Evolutionary conservation across 495 filamentous ascomycete species (phyloP).

Genomic region (Cladorrhinum samala): DNA sequence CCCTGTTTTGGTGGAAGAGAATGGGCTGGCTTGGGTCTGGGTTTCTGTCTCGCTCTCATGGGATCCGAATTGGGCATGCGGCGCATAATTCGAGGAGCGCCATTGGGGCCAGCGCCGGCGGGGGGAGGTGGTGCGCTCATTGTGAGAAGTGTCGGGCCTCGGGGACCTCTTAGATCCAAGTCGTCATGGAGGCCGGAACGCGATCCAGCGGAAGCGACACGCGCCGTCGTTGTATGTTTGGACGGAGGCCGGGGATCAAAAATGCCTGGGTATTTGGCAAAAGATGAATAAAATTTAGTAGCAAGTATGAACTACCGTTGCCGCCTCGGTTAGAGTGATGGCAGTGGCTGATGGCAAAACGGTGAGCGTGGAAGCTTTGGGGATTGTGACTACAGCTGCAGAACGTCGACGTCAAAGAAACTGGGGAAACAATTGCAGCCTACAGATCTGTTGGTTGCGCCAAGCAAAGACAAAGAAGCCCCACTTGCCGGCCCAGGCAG

Average conservation of each 20-base stretch:
- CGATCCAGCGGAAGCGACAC: background rate
- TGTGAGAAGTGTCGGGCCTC: background rate
- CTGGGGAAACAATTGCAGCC: background rate
- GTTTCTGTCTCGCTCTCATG: constrained; percentile 59
- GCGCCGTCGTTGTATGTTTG: background rate
- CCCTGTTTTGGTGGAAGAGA: constrained; percentile 3
- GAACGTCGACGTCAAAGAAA: background rate
- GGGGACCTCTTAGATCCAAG: background rate
- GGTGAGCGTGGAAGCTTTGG: background rate
- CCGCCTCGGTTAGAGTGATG: background rate
- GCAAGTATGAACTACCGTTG: too few species aligned
- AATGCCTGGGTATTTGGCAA: too few species aligned
- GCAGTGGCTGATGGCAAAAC: background rate
- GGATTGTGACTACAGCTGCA: background rate
- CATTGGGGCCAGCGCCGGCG: constrained; percentile 25
- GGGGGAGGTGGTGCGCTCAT: constrained; percentile 56
- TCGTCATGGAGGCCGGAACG: background rate
- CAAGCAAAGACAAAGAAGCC: background rate
- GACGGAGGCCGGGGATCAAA: too few species aligned
- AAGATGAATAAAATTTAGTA: too few species aligned
- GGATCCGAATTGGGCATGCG: constrained; percentile 53
- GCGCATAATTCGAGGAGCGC: constrained; percentile 29
- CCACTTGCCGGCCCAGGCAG: background rate
- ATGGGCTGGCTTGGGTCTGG: constrained; percentile 16
- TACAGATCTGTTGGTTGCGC: background rate